Evolutionary conservation across 2,329 filamentous ascomycete species (phyloP), one percentile per base, ranked within the genome.

Genomic region (Neofusicoccum ribis): DNA sequence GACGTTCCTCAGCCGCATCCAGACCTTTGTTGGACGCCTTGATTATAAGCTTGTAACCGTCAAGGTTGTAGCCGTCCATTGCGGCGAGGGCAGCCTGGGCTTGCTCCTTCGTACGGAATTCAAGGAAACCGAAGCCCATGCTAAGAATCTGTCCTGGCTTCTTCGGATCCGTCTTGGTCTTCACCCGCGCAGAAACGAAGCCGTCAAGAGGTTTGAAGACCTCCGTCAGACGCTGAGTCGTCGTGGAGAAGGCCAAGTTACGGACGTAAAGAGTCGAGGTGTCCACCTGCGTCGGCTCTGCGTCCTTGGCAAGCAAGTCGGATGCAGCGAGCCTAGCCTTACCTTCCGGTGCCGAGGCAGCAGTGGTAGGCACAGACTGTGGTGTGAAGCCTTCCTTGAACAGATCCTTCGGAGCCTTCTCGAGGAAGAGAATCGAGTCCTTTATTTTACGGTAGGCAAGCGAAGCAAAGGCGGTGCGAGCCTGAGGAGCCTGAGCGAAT

Each of bases 111-210:
- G 85, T 89, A 66, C 85, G 86, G 79, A 98, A 99, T 72, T 97
- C 93, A 66, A 93, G 87, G 77, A 99, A 99, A 50, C 93, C 95
- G 76, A 96, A 99, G 43, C 95, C 95, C 93, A 98, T 97, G 76
- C 93, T 97, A 63, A 99, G 86, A 3, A 90, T 86, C 77, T 96
- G 90, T 8, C 91, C 92, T 17, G 91, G 89, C 73, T 90, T 91
- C 82, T 97, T 97, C n/a, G 93, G 87, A 74, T 99, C 93, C 44
- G 88, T 86, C 80, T 96, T 97, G 27, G 92, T 97, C 82, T 97
- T 97, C 69, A 99, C 93, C 69, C 88, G 87, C 34, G 93, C 94
- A 65, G 91, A 92, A 68, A 95, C 83, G 78, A 98, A 98, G 62
- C 95, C 95, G 71, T 93, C 90, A 63, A 98, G 82, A 63, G 91